Evolutionary conservation across 768 basidiomycete genomes (phyloP), one percentile per base, ranked within the genome.

Genomic region (Lentinula guzmanii): DNA sequence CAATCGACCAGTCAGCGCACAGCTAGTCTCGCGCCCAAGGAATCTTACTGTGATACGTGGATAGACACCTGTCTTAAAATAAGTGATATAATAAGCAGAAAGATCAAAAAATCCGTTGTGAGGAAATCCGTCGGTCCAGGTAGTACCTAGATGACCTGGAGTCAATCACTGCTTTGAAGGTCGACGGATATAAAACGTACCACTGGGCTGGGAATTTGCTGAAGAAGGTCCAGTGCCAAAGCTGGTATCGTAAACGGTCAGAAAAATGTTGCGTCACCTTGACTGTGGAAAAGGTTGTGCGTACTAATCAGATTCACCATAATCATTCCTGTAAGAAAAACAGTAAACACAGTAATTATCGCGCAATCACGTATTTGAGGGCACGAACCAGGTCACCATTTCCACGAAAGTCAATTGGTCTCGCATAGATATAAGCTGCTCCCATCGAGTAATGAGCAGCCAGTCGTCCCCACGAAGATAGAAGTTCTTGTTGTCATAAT

Each of bases 231-330:
- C n/a, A 4, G 87, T 85, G 9, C 87, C 86, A 66, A 77, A 76
- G 73, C 80, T 82, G 61, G 13, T 28, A 43, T 35, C 31, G 11
- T 79, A 78, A 45, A 71, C 70, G 50, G 11, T 62, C 15, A n/a
- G 35, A 7, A 21, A 10, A 28, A 75, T 6, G 28, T 33, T 2
- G 43, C 1, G 16, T 15, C 5, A 24, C 28, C 37, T 18, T 15
- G 13, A 21, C 15, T 10, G 24, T 2, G 75, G 51, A 90, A 35
- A 16, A 28, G 21, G 21, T 11, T 16, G 28, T n/a, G 65, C 76
- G 53, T 67, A 82, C 80, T 92, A 90, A 67, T 86, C 82, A 1
- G 87, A 87, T 74, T 92, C 90, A 65, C 89, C 89, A 64, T 79
- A 91, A 70, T 91, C 87, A 73, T 92, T 92, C 80, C 81, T 82